Evolutionary conservation across 2,329 filamentous ascomycete genomes (phyloP), one percentile per base, ranked within the genome.

Genomic region (Westerdykella ornata): DNA sequence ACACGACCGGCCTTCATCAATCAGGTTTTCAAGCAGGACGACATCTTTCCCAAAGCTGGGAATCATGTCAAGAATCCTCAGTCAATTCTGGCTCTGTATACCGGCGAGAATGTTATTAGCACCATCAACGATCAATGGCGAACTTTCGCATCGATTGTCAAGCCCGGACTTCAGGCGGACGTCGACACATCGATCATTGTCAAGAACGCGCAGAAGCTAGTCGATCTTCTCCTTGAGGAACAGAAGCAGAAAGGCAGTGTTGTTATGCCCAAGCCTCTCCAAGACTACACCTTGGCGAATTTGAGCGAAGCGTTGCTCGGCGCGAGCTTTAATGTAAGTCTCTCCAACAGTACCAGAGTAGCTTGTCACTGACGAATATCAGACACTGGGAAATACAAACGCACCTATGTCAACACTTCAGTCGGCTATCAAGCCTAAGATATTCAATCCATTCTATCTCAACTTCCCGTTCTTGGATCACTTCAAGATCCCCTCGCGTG

Each of bases 1-100:
- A 67, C 67, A 37, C 60, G 62, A 3, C 70, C 70, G 0, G 48
- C 60, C 0, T 69, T 67, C 39, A 45, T 74, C 5, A 57, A 60
- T 4, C 66, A 71, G 26, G 56, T 55, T 3, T 49, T 55, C 37
- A 45, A 45, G 13, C 39, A 52, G 15, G 51, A 55, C 13, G 46
- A 53, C 11, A 15, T 47, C 9, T 52, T 48, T 38, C 46, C 48
- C 3, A 55, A 55, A 43, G 44, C 45, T 16, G 52, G 52, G 13
- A 50, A 44, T 32, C 50, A 53, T 33, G 42, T 48, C 19, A 53
- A 52, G 38, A 53, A 53, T 18, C 52, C 52, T 5, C 46, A 46
- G 17, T 41, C 41, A 18, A 44, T 53, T 5, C 30, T 54, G 15
- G 52, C 52, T 0, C 17, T 39, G 11, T 48, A 49, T 18, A 46